Conservation (phyloP, 116 monocot genomes). For the Phalaenopsis hybrid region DNA sequence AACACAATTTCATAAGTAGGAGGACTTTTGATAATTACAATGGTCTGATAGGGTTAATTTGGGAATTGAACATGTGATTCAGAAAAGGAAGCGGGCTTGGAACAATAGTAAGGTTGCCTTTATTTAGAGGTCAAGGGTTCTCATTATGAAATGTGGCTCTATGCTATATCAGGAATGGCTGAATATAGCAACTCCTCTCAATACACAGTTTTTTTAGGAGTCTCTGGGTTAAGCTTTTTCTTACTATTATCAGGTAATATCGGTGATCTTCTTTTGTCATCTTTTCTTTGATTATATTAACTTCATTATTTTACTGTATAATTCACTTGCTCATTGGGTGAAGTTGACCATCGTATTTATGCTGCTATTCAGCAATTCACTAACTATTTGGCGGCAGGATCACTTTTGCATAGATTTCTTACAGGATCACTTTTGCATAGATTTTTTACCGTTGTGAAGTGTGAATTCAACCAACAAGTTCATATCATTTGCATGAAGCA, state of each 20-base stretch:
- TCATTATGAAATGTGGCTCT: neutral
- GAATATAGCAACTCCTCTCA: too few species aligned
- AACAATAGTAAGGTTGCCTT: neutral
- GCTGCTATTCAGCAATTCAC: neutral
- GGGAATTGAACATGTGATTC: neutral
- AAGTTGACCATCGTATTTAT: neutral
- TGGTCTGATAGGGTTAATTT: neutral
- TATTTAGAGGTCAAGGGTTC: neutral
- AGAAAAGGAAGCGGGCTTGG: neutral
- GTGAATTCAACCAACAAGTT: neutral
- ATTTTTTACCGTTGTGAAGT: neutral
- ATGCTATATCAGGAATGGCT: neutral
- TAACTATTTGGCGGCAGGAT: neutral
- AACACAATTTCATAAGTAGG: neutral
- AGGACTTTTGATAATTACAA: neutral
- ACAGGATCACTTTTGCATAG: neutral
- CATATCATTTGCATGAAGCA: neutral
- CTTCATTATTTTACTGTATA: neutral
- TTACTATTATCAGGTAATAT: neutral
- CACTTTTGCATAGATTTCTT: neutral
- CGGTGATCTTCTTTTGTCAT: neutral
- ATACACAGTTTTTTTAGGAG: neutral
- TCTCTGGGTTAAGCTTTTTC: neutral
- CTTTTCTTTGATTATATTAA: neutral
- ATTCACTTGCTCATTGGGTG: neutral